Evolutionary conservation across 2,329 filamentous ascomycete genomes (phyloP).

Genomic region (Dendrostoma leiphaemia): DNA sequence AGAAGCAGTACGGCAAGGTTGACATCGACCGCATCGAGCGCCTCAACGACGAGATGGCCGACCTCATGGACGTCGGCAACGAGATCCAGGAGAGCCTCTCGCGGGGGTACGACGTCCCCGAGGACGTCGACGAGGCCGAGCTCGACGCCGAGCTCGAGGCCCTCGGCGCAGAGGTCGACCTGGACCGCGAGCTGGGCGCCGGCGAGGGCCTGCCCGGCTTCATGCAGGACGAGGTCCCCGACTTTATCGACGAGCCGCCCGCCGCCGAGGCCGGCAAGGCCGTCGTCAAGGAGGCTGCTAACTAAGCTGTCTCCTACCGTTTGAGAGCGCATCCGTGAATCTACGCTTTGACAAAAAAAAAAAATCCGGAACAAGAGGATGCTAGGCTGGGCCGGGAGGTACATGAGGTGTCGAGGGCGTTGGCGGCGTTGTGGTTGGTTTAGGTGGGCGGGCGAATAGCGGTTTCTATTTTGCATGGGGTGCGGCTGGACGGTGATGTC

Average conservation of each 20-base stretch:
- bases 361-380: background rate
- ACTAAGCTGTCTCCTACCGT: no score
- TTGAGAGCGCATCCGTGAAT: background rate
- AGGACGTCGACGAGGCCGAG: conserved; percentile 96
- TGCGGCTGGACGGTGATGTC: no score
- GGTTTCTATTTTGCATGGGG: no score
- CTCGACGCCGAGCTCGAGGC: conserved; percentile 95
- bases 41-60: conserved; percentile 98
- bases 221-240: conserved; percentile 83
- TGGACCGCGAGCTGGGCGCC: conserved; percentile 66
- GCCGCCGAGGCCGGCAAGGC: conserved; percentile 59
- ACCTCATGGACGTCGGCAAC: conserved; percentile 95
- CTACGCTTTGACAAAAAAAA: background rate
- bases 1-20: conserved; percentile 94
- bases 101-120: conserved; percentile 88
- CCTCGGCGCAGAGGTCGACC: conserved; percentile 87
- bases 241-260: conserved; percentile 92
- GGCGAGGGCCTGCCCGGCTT: conserved; percentile 72
- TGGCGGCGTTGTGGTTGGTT: no score
- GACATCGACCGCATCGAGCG: conserved; percentile 97
- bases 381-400: no score
- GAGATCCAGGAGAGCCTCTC: conserved; percentile 96
- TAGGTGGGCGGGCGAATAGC: no score
- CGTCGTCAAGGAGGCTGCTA: conserved; percentile 78
- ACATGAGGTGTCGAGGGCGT: no score